Conservation (phyloP, 176 grass and related monocot species). For the Eleusine indica region DNA sequence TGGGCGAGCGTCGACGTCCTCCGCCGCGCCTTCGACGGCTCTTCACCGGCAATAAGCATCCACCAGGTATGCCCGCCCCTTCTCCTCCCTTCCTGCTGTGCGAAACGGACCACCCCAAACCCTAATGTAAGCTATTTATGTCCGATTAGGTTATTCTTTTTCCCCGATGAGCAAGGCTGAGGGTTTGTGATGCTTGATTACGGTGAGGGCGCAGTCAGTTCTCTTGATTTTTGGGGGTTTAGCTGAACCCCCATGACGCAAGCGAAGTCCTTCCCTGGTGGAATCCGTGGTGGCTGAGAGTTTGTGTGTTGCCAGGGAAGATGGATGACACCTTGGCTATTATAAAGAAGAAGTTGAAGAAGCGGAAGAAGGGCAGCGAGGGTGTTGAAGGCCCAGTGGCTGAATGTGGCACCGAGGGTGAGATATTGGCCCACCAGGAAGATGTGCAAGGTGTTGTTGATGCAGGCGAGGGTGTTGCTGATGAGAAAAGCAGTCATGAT, state of each 20-base stretch:
- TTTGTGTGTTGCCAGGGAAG: conserved; percentile 38
- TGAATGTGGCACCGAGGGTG: conserved; percentile 40
- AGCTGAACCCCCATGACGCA: not conserved
- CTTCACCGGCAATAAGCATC: not conserved
- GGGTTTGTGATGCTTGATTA: not conserved
- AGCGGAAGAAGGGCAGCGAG: conserved; percentile 69
- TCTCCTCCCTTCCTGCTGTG: no score
- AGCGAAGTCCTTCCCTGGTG: not conserved
- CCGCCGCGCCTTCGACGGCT: not conserved
- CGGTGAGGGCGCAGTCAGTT: not conserved
- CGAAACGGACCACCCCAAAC: no score
- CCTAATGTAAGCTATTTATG: not conserved
- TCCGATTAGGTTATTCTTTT: not conserved
- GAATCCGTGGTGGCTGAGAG: not conserved
- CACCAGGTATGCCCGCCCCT: not conserved
- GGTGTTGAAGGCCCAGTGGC: conserved; percentile 11
- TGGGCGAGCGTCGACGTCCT: not conserved
- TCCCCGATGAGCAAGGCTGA: no score
- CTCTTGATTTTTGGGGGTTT: not conserved
- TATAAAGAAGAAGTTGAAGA: conserved; percentile 87
- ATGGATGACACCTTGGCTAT: conserved; percentile 89
- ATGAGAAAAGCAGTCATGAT: conserved; percentile 42
- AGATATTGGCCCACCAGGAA: conserved; percentile 34
- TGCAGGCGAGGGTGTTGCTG: conserved; percentile 22
- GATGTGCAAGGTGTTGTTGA: conserved; percentile 41